These are phyloP conservation scores for Iodosphaeria phyllophila DNA, from an alignment of 2,329 filamentous ascomycete genomes.

Conservation along the genomic window DNA sequence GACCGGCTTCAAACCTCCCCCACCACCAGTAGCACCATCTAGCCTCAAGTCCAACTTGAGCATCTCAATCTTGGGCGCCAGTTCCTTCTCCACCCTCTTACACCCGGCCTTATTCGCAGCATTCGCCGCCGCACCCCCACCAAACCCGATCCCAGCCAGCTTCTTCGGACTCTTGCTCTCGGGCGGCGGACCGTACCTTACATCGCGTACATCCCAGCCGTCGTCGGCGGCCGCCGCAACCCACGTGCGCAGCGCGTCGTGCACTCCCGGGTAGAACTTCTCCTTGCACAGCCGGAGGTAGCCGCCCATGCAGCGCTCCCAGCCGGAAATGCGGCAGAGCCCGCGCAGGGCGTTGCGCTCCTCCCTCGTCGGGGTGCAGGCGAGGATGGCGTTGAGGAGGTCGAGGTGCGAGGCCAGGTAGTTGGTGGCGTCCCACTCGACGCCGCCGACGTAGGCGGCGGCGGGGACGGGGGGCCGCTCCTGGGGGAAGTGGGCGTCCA, in stretches of 20 bases:
- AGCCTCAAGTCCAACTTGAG: constrained; percentile 33
- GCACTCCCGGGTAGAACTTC: constrained; percentile 88
- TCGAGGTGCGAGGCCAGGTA: constrained; percentile 88
- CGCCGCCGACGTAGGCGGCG: constrained; percentile 87
- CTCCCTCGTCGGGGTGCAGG: constrained; percentile 49
- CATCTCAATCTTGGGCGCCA: constrained; percentile 42
- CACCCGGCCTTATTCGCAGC: constrained; percentile 14
- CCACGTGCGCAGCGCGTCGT: constrained; percentile 79
- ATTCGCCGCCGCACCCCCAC: too few relatives aligned
- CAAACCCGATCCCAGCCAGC: too few relatives aligned
- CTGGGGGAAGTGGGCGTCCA: constrained; percentile 58
- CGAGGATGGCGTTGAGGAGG: constrained; percentile 76
- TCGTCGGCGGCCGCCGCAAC: constrained; percentile 74
- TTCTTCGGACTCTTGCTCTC: constrained; percentile 23
- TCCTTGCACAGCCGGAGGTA: constrained; percentile 86
- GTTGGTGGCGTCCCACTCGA: constrained; percentile 97
- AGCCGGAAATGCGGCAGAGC: constrained; percentile 66
- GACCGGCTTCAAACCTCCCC: too few relatives aligned
- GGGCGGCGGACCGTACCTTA: constrained; percentile 50
- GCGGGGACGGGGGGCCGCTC: constrained; percentile 81
- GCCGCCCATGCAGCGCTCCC: constrained; percentile 75
- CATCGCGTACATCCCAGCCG: constrained; percentile 67
- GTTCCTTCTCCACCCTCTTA: constrained; percentile 25
- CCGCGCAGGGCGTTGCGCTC: constrained; percentile 65
- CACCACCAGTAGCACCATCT: too few relatives aligned